Conservation (phyloP, 768 basidiomycete genomes). For the Dacryopinax primogenitus region DNA sequence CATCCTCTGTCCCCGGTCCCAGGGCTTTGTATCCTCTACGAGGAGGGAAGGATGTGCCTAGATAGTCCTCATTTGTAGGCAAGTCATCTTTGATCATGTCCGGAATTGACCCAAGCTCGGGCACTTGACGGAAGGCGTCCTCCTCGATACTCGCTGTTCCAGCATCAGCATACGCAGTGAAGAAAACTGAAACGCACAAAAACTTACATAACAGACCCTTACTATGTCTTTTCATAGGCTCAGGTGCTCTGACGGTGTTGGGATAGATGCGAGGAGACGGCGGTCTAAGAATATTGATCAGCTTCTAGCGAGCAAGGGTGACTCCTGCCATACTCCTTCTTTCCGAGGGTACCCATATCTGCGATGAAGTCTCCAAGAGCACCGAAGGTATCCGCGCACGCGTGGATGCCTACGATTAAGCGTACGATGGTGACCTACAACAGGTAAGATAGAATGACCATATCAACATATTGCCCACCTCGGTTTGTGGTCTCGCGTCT, state of each 20-base stretch:
- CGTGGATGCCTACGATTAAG: conserved; percentile 44
- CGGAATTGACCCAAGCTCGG: conserved; percentile 63
- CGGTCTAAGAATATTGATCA: background rate
- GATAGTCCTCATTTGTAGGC: conserved; percentile 75
- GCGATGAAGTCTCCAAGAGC: conserved; percentile 44
- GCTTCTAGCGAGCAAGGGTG: background rate
- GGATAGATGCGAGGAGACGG: background rate
- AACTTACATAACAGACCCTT: conserved; percentile 18
- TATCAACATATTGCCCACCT: conserved; percentile 25
- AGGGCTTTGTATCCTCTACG: conserved; percentile 13
- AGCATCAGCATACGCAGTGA: no score
- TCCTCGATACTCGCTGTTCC: conserved; percentile 48
- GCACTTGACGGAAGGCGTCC: conserved; percentile 58
- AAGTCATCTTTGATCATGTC: conserved; percentile 89
- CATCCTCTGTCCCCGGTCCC: conserved; percentile 20
- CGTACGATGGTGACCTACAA: conserved; percentile 44
- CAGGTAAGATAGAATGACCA: background rate
- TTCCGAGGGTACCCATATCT: conserved; percentile 30
- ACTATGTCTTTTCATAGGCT: background rate
- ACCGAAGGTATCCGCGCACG: conserved; percentile 65
- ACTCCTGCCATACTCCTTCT: background rate
- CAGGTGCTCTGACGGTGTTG: background rate
- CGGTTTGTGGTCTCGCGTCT: conserved; percentile 28
- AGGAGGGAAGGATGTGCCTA: conserved; percentile 63
- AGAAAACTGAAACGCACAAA: background rate